These are phyloP conservation scores for Trichoderma oligosporum DNA, from an alignment of 2,329 filamentous ascomycete species.

Conservation along the genomic window DNA sequence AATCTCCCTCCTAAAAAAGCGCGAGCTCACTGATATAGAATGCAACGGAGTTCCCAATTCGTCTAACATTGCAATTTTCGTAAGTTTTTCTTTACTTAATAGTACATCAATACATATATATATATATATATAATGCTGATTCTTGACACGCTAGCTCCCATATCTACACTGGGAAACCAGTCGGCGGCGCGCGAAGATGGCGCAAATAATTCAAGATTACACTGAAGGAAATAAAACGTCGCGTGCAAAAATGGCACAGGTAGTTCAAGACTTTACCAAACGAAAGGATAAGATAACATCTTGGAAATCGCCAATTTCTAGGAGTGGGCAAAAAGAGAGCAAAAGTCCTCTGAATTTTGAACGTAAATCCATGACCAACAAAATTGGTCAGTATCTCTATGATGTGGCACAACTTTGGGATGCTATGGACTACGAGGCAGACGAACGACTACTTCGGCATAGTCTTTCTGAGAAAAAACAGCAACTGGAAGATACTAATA, in stretches of 20 bases:
- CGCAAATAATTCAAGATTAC: neutral
- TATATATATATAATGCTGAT: neutral
- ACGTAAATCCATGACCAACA: neutral
- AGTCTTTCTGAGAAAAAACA: neutral
- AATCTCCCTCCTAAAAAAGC: fast-evolving
- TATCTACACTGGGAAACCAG: neutral
- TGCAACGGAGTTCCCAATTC: too few relatives aligned
- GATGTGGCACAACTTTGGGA: neutral
- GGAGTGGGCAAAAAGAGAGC: too few relatives aligned
- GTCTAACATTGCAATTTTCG: neutral
- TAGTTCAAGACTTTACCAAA: neutral
- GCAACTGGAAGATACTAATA: too few relatives aligned
- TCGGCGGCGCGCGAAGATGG: neutral
- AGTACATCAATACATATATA: neutral
- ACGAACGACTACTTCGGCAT: neutral
- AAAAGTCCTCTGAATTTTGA: too few relatives aligned
- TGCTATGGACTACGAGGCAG: neutral
- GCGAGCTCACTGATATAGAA: too few relatives aligned
- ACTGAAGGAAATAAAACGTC: too few relatives aligned
- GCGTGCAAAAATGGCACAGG: too few relatives aligned
- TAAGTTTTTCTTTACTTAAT: neutral
- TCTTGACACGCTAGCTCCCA: neutral
- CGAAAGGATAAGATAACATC: too few relatives aligned
- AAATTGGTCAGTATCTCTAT: neutral
- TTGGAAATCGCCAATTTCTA: too few relatives aligned